Conservation (phyloP, 257 asterid species). For the Fraxinus cuspidata region DNA sequence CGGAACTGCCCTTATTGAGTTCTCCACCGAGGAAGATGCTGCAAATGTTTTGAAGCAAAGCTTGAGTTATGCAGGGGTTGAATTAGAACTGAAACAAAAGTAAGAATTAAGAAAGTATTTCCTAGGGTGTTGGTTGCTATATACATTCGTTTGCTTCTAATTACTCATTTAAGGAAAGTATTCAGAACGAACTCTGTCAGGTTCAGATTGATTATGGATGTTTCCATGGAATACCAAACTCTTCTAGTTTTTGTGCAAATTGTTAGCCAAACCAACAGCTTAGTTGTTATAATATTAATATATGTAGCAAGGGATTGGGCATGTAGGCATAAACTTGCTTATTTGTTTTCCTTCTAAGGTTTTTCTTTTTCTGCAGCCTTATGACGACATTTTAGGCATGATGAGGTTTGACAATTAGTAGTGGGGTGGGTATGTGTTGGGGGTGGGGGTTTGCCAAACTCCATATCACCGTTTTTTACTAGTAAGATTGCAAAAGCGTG, state of each 20-base stretch:
- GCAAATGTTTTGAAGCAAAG: constrained; percentile 62
- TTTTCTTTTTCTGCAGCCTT: background rate
- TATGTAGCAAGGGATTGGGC: background rate
- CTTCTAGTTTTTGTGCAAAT: background rate
- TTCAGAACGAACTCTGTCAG: background rate
- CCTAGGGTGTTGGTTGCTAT: constrained; percentile 14
- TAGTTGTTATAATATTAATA: background rate
- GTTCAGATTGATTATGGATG: constrained; percentile 1
- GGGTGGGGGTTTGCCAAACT: background rate
- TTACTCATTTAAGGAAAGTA: constrained; percentile 3
- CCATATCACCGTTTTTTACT: background rate
- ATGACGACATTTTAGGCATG: background rate
- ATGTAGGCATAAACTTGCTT: background rate
- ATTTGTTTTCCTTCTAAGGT: background rate
- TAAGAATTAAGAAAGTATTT: constrained; percentile 50
- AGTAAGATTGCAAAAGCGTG: background rate
- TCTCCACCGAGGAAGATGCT: constrained; percentile 85
- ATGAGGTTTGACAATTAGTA: background rate
- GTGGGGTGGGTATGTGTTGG: background rate
- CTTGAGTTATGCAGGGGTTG: constrained; percentile 69
- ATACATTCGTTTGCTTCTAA: background rate
- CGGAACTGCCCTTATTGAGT: constrained; percentile 90
- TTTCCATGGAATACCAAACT: constrained; percentile 3
- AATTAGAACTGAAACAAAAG: constrained; percentile 81
- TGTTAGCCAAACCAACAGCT: background rate